Percentiles rank a stretch among this genome's conserved stretches.
These are phyloP conservation scores for Xylaria flabelliformis DNA, from an alignment of 495 filamentous ascomycete genomes.

Conservation along the genomic window DNA sequence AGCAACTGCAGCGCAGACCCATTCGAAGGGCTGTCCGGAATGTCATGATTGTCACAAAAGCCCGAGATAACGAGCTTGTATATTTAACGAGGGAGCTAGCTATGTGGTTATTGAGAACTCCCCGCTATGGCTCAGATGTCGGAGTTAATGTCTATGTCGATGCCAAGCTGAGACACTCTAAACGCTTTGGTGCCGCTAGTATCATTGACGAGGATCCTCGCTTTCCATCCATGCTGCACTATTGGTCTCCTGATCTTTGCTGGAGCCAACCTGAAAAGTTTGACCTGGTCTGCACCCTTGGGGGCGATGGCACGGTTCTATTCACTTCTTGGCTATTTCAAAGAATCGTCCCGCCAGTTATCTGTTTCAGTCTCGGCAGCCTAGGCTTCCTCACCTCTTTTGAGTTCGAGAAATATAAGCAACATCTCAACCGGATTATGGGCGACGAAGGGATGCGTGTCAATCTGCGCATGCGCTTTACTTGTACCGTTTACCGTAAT, in stretches of 20 bases:
- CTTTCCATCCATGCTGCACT: conserved; percentile 79
- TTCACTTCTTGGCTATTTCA: conserved; percentile 96
- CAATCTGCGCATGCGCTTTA: conserved; percentile 96
- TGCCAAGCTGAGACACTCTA: conserved; percentile 82
- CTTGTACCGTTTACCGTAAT: conserved; percentile 87
- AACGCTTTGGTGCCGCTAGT: conserved; percentile 79
- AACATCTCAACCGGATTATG: conserved; percentile 83
- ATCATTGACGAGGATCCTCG: conserved; percentile 73
- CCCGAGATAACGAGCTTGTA: conserved; percentile 87
- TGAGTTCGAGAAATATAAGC: conserved; percentile 81
- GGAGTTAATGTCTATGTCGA: conserved; percentile 95
- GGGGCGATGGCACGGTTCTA: conserved; percentile 90
- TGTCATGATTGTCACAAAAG: conserved; percentile 97
- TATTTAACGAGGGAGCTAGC: conserved; percentile 83
- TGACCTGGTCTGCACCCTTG: conserved; percentile 89
- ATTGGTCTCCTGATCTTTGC: conserved; percentile 95
- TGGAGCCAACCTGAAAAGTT: conserved; percentile 89
- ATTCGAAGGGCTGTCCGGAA: conserved; percentile 86
- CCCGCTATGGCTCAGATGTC: conserved; percentile 77
- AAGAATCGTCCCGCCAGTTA: conserved; percentile 85
- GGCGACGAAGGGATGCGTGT: conserved; percentile 92
- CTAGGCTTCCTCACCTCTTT: conserved; percentile 94
- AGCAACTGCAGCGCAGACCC: conserved; percentile 86
- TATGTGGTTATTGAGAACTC: conserved; percentile 84
- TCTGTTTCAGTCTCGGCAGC: conserved; percentile 87